Percentiles rank a stretch among this genome's conserved stretches.
phyloP scores from a whole-genome alignment of 306 rosid species.

The Acacia confusa region DNA sequence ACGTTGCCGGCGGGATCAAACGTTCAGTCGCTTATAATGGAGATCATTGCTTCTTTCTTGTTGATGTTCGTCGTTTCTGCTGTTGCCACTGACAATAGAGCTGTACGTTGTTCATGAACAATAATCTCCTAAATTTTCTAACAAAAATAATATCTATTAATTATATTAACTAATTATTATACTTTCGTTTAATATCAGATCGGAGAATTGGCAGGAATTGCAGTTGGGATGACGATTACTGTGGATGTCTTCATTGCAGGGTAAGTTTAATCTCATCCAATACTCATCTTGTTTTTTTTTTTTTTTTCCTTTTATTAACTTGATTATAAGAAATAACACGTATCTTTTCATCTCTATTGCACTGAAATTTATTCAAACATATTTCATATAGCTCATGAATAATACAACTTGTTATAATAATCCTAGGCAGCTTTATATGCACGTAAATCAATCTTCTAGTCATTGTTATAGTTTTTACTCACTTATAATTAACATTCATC shows the following conservation, averaged over 20 bases:
- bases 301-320: no score
- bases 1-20: conserved; percentile 52
- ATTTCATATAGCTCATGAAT: background rate
- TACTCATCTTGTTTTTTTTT: background rate
- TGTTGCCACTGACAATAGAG: conserved; percentile 72
- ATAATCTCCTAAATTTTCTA: background rate
- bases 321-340: background rate
- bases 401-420: background rate
- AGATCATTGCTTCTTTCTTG: conserved; percentile 55
- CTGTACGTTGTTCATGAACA: conserved; percentile 38
- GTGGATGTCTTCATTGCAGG: conserved; percentile 64
- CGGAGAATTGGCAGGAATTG: conserved; percentile 73
- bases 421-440: no score
- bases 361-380: background rate
- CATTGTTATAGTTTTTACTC: no score
- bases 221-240: conserved; percentile 59
- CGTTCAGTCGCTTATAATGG: conserved; percentile 49
- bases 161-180: no score
- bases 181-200: conserved; percentile 30
- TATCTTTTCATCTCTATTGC: no score
- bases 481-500: no score
- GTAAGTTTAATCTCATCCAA: conserved; percentile 32
- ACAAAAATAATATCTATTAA: background rate
- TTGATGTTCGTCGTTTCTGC: conserved; percentile 77
- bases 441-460: no score